Percentiles rank a stretch among this genome's conserved stretches.
These are phyloP conservation scores for Boletus fagicola DNA, from an alignment of 768 basidiomycete genomes.

Conservation along the genomic window DNA sequence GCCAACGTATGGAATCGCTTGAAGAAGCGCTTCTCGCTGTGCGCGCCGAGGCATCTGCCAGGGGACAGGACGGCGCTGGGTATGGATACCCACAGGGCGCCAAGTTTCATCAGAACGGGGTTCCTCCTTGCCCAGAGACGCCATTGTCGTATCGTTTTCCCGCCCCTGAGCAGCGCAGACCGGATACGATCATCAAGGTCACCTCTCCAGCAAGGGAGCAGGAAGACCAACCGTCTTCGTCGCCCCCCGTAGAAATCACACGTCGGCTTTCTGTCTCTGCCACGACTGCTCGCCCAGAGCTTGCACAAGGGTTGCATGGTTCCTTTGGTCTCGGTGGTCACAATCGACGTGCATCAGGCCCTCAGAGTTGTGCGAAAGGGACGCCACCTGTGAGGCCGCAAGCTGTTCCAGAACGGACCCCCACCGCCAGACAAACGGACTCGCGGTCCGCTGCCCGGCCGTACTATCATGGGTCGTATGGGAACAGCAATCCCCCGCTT, in stretches of 20 bases:
- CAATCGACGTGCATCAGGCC: slow-evolving; percentile 15
- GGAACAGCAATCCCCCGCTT: slow-evolving; percentile 10
- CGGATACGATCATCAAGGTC: slow-evolving; percentile 36
- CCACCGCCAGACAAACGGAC: slow-evolving; percentile 20
- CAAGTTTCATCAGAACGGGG: slow-evolving; percentile 41
- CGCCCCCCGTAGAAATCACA: slow-evolving; percentile 46
- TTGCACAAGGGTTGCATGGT: slow-evolving; percentile 20
- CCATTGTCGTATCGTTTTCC: slow-evolving; percentile 50
- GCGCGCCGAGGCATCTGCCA: slow-evolving; percentile 23
- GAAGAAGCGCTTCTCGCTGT: slow-evolving; percentile 45
- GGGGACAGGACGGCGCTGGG: slow-evolving; percentile 13
- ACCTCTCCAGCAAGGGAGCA: slow-evolving; percentile 45
- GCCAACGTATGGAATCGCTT: slow-evolving; percentile 65
- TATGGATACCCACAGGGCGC: slow-evolving; percentile 19
- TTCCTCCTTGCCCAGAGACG: slow-evolving; percentile 29
- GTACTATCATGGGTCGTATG: slow-evolving; percentile 25
- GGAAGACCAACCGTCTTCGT: slow-evolving; percentile 40
- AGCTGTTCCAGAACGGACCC: slow-evolving; percentile 19
- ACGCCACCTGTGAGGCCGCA: slow-evolving; percentile 22
- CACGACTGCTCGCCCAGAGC: slow-evolving; percentile 42
- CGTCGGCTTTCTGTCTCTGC: slow-evolving; percentile 51
- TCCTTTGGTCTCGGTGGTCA: slow-evolving; percentile 23
- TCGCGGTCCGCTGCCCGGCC: slow-evolving; percentile 18
- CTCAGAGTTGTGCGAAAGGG: slow-evolving; percentile 18
- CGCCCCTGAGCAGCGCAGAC: slow-evolving; percentile 34